Percentiles rank a stretch among this genome's conserved stretches.
Evolutionary conservation across 768 basidiomycete genomes (phyloP).

Genomic region (Flagelloscypha sp.): DNA sequence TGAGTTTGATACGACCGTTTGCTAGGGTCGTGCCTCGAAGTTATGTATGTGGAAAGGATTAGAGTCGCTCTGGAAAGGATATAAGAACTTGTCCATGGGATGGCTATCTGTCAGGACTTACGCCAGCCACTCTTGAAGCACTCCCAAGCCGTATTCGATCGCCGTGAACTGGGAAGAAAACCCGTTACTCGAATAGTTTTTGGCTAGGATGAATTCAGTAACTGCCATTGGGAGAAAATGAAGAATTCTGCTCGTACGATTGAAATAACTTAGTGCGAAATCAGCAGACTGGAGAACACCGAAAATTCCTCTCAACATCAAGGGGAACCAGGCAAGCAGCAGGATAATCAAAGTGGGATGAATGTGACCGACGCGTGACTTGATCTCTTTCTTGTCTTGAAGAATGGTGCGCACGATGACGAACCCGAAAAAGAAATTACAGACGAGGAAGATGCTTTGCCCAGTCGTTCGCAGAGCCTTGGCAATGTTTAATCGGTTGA

Average conservation of each 20-base stretch:
- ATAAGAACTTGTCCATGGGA: no score
- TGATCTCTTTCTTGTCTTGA: no score
- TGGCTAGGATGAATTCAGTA: neutral
- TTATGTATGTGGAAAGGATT: no score
- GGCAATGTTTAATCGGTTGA: neutral
- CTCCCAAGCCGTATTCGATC: slow-evolving; percentile 9
- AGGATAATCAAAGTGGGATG: slow-evolving; percentile 9
- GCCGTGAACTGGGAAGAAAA: slow-evolving; percentile 7
- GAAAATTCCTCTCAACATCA: slow-evolving; percentile 8
- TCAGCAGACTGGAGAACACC: slow-evolving; percentile 7
- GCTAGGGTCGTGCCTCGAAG: no score
- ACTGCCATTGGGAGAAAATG: no score
- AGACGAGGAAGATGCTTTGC: neutral
- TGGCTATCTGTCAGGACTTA: no score
- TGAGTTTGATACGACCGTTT: no score
- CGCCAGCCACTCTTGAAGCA: no score
- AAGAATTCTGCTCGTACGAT: no score
- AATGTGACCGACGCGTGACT: neutral
- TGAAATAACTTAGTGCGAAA: slow-evolving; percentile 1
- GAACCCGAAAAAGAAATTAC: neutral
- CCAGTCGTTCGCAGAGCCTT: neutral
- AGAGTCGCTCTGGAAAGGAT: no score
- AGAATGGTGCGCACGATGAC: neutral
- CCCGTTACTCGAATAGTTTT: slow-evolving; percentile 5
- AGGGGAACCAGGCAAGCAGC: slow-evolving; percentile 9